Conservation (phyloP, 2,329 filamentous ascomycete genomes). For the Penicillium fuscoglaucum region DNA sequence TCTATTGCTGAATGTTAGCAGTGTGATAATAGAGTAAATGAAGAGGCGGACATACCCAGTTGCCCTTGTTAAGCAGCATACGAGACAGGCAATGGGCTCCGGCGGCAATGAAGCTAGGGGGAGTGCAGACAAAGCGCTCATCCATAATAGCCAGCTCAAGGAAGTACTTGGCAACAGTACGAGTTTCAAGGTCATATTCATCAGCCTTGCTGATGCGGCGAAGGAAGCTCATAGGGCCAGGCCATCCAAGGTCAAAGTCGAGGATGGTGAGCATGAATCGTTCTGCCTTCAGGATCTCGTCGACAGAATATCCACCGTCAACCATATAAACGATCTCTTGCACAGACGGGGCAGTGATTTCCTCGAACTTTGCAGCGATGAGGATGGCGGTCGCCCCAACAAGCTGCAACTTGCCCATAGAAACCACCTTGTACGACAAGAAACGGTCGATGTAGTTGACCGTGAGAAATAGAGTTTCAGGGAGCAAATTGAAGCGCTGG, state of each 20-base stretch:
- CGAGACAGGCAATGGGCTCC: slow-evolving; percentile 90
- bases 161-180: slow-evolving; percentile 96
- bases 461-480: slow-evolving; percentile 90
- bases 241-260: slow-evolving; percentile 92
- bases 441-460: slow-evolving; percentile 99
- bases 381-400: slow-evolving; percentile 95
- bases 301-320: slow-evolving; percentile 80
- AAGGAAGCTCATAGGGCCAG: slow-evolving; percentile 98
- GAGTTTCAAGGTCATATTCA: slow-evolving; percentile 92
- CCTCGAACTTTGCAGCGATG: slow-evolving; percentile 95
- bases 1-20: slow-evolving; percentile 52
- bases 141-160: slow-evolving; percentile 97
- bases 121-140: slow-evolving; percentile 89
- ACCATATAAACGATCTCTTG: slow-evolving; percentile 99
- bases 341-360: slow-evolving; percentile 95
- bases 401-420: slow-evolving; percentile 89
- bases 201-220: slow-evolving; percentile 97
- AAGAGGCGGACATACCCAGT: slow-evolving; percentile 69
- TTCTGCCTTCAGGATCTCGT: slow-evolving; percentile 96
- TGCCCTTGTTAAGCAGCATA: slow-evolving; percentile 83
- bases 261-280: slow-evolving; percentile 98
- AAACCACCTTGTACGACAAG: slow-evolving; percentile 90
- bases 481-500: slow-evolving; percentile 82
- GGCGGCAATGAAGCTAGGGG: slow-evolving; percentile 86
- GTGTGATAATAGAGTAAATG: neutral